A percentile compares a stretch with the other conserved stretches of the same genome.
Evolutionary conservation across 306 rosid species (phyloP).

Genomic region (Cicer yamashitae): DNA sequence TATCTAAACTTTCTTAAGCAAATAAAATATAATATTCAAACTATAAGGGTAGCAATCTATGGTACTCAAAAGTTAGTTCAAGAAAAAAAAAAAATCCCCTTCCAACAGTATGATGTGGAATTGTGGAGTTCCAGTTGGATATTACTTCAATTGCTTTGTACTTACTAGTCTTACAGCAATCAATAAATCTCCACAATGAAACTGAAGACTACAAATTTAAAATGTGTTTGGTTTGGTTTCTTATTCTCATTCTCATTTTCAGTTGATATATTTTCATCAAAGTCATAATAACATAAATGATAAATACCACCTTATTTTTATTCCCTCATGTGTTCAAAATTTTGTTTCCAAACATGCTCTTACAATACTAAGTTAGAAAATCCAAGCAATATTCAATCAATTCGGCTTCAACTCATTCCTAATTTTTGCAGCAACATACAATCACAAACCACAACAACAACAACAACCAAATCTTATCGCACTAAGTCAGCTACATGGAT

Average conservation of each 20-base stretch:
- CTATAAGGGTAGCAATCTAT: background rate
- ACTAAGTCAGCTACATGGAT: too few species aligned
- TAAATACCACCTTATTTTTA: background rate
- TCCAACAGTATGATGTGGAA: background rate
- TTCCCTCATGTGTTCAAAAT: background rate
- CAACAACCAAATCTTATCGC: too few species aligned
- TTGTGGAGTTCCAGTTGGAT: background rate
- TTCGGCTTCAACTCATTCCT: background rate
- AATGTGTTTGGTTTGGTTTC: background rate
- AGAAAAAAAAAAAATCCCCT: background rate
- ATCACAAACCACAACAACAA: background rate
- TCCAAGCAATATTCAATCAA: conserved; percentile 14
- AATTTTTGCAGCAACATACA: conserved; percentile 7
- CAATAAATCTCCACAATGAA: background rate
- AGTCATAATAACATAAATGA: background rate
- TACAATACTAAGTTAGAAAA: conserved; percentile 5
- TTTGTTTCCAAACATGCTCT: background rate
- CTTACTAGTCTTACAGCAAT: background rate
- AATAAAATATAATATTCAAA: background rate
- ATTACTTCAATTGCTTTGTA: background rate
- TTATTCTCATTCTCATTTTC: background rate
- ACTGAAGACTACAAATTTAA: background rate
- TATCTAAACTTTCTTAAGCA: background rate
- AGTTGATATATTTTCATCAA: background rate
- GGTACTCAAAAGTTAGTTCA: background rate